A percentile compares a stretch with the other conserved stretches of the same genome.
These are phyloP conservation scores for Lepidium didymum DNA, from an alignment of 345 rosid species.

Conservation along the genomic window DNA sequence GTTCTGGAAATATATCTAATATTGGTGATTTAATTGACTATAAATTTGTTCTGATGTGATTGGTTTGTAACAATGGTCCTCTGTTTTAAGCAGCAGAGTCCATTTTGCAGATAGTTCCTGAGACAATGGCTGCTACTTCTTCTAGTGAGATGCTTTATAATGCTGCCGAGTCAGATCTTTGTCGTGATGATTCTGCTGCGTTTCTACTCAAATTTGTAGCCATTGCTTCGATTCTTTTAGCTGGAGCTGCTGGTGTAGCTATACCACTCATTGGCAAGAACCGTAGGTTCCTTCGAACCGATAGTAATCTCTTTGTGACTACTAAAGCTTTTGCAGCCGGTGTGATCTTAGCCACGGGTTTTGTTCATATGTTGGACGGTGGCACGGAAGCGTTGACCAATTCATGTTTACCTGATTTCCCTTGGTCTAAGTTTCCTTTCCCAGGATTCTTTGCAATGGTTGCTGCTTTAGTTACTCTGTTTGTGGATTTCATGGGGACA, in stretches of 20 bases:
- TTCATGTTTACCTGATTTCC: constrained; percentile 58
- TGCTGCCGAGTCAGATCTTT: constrained; percentile 36
- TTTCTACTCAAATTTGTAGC: constrained; percentile 61
- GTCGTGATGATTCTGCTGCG: constrained; percentile 63
- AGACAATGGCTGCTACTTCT: constrained; percentile 25
- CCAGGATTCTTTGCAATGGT: constrained; percentile 87
- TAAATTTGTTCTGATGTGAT: not conserved
- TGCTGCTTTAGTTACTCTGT: constrained; percentile 66
- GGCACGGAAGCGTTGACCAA: constrained; percentile 52
- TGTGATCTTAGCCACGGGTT: constrained; percentile 86
- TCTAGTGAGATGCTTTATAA: constrained; percentile 30
- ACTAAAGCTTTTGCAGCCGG: constrained; percentile 94
- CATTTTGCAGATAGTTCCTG: constrained; percentile 19
- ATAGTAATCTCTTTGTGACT: constrained; percentile 67
- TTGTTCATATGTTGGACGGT: constrained; percentile 77
- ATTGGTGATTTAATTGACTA: not conserved
- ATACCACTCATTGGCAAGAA: constrained; percentile 68
- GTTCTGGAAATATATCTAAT: not conserved
- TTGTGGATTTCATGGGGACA: constrained; percentile 81
- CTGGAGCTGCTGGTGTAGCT: constrained; percentile 63
- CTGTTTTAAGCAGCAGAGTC: constrained; percentile 28
- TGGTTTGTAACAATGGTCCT: not conserved
- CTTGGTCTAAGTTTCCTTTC: constrained; percentile 88
- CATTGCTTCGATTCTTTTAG: constrained; percentile 62
- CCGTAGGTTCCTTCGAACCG: constrained; percentile 58